A percentile compares a stretch with the other conserved stretches of the same genome.
These are phyloP conservation scores for Cryptococcus neoformans DNA, from an alignment of 1,284 basidiomycete genomes.

Conservation along the genomic window DNA sequence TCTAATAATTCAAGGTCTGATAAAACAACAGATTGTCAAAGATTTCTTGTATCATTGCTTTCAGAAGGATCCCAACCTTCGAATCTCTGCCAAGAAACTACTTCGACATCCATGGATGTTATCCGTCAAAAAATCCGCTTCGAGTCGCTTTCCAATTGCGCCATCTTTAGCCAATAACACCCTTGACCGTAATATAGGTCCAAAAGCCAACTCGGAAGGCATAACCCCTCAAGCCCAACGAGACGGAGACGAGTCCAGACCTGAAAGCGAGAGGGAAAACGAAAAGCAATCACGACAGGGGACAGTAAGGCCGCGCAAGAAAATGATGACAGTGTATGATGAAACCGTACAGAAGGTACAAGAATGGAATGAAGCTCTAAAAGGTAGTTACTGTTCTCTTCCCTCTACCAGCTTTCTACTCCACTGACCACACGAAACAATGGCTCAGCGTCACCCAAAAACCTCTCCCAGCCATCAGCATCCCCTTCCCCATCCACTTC, in stretches of 20 bases:
- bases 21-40: constrained; percentile 68
- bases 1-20: neutral
- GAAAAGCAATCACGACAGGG: constrained; percentile 27
- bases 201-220: constrained; percentile 3
- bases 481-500: neutral
- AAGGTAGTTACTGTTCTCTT: constrained; percentile 58
- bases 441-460: constrained; percentile 20
- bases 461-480: neutral
- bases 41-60: constrained; percentile 98
- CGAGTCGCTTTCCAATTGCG: neutral
- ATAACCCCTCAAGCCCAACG: constrained; percentile 4
- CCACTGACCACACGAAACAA: neutral
- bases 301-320: constrained; percentile 51
- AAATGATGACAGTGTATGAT: constrained; percentile 73
- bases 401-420: constrained; percentile 2
- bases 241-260: neutral
- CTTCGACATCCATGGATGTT: constrained; percentile 95
- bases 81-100: constrained; percentile 90
- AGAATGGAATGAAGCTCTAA: constrained; percentile 97
- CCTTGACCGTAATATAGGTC: neutral
- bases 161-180: neutral
- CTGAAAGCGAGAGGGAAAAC: neutral
- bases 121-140: constrained; percentile 57
- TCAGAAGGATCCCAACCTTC: constrained; percentile 93
- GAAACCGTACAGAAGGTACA: constrained; percentile 93